phyloP scores from a whole-genome alignment of 2,329 filamentous ascomycete species.

The Hortaea sp. region DNA sequence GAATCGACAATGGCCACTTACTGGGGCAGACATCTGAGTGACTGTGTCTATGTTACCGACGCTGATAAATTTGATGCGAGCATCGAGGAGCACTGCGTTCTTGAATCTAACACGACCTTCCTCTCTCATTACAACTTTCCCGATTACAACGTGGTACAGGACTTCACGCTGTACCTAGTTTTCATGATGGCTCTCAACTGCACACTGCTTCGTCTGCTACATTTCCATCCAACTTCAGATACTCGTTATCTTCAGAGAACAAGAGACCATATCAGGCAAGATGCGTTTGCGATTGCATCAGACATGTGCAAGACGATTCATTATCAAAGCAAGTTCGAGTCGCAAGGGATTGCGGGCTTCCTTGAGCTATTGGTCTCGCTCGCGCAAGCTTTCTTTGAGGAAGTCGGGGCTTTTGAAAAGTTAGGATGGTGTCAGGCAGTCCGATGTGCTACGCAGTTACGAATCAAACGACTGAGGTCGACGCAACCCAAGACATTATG shows the following conservation, averaged over 20 bases:
- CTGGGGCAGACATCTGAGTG: neutral
- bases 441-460: neutral
- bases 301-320: neutral
- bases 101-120: neutral
- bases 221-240: neutral
- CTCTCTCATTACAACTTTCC: neutral
- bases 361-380: neutral
- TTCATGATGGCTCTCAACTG: neutral
- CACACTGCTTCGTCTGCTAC: neutral
- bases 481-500: neutral
- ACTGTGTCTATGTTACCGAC: neutral
- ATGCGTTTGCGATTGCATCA: neutral
- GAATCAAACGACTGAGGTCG: neutral
- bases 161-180: neutral
- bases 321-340: neutral
- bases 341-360: neutral
- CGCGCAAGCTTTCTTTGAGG: neutral
- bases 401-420: neutral
- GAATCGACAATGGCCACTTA: neutral
- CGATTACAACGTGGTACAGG: neutral
- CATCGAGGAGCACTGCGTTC: neutral
- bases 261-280: neutral
- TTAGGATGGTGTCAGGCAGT: neutral
- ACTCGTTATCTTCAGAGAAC: neutral
- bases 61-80: neutral